Percentiles rank a stretch among this genome's conserved stretches.
phyloP scores from a whole-genome alignment of 2,329 filamentous ascomycete species.

The Stylonectria norvegica region DNA sequence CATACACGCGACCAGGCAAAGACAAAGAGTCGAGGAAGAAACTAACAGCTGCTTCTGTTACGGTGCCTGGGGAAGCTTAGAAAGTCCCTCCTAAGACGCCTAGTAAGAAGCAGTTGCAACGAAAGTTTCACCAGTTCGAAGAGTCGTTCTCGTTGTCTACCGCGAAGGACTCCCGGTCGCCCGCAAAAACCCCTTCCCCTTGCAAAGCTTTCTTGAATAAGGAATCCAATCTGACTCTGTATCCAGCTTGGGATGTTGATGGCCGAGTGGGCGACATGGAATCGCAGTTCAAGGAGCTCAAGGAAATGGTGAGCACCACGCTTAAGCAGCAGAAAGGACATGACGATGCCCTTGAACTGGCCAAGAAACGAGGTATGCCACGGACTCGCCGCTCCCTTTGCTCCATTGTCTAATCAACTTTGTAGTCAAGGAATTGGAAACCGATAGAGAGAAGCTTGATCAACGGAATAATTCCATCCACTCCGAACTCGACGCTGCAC shows the following conservation, averaged over 20 bases:
- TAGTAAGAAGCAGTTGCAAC: conserved; percentile 27
- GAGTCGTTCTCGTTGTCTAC: conserved; percentile 29
- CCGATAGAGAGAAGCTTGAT: conserved; percentile 44
- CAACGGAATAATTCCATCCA: conserved; percentile 52
- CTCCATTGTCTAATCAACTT: background rate
- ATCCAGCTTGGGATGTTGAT: conserved; percentile 76
- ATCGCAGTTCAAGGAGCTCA: conserved; percentile 66
- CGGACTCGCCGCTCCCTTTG: rapidly evolving
- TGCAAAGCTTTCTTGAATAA: conserved; percentile 61
- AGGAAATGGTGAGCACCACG: conserved; percentile 67
- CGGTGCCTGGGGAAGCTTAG: conserved; percentile 29
- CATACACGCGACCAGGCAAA: conserved; percentile 26
- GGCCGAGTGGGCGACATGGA: conserved; percentile 75
- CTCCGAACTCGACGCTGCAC: conserved; percentile 55
- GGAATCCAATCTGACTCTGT: conserved; percentile 65
- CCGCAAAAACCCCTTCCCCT: conserved; percentile 42
- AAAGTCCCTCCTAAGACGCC: conserved; percentile 34
- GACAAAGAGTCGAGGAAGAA: conserved; percentile 17
- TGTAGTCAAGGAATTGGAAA: conserved; percentile 48
- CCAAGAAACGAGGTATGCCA: conserved; percentile 67
- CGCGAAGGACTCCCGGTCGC: conserved; percentile 35
- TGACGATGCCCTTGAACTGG: conserved; percentile 70
- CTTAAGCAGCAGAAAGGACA: conserved; percentile 64
- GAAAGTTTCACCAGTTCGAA: conserved; percentile 32
- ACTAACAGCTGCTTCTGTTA: conserved; percentile 9